phyloP scores from a whole-genome alignment of 1,284 basidiomycete genomes.

The Ceratobasidium papillatum region DNA sequence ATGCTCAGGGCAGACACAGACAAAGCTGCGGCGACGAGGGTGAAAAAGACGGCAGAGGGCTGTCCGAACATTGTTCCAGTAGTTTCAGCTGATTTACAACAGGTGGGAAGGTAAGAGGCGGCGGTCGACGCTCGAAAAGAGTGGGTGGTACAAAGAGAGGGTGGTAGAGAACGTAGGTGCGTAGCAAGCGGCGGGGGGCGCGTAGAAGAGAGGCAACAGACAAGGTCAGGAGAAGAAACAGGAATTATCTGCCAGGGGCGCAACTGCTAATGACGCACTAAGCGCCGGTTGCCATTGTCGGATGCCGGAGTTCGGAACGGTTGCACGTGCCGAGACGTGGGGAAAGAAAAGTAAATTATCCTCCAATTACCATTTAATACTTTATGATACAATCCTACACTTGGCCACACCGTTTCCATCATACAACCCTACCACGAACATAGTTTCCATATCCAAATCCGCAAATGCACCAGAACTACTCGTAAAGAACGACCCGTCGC shows the following conservation, averaged over 20 bases:
- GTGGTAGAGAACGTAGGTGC: conserved; percentile 3
- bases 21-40: conserved; percentile 9
- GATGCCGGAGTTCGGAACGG: neutral
- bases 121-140: conserved; percentile 30
- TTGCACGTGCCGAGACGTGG: conserved; percentile 2
- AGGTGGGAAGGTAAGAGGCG: conserved; percentile 14
- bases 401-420: conserved; percentile 27
- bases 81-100: neutral
- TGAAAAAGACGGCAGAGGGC: conserved; percentile 17
- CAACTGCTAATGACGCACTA: neutral
- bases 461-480: conserved; percentile 32
- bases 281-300: conserved; percentile 25
- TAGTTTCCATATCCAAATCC: conserved; percentile 24
- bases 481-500: conserved; percentile 34
- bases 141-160: conserved; percentile 10
- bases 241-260: conserved; percentile 1
- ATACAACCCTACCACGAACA: conserved; percentile 37
- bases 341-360: neutral
- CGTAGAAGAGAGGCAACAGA: conserved; percentile 12
- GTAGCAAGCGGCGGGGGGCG: conserved; percentile 9
- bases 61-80: conserved; percentile 24
- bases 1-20: conserved; percentile 26
- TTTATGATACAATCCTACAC: conserved; percentile 16
- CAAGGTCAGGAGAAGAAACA: neutral
- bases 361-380: neutral